phyloP scores from a whole-genome alignment of 192 early-diverging fungal species.

The Neocallimastix lanati region DNA sequence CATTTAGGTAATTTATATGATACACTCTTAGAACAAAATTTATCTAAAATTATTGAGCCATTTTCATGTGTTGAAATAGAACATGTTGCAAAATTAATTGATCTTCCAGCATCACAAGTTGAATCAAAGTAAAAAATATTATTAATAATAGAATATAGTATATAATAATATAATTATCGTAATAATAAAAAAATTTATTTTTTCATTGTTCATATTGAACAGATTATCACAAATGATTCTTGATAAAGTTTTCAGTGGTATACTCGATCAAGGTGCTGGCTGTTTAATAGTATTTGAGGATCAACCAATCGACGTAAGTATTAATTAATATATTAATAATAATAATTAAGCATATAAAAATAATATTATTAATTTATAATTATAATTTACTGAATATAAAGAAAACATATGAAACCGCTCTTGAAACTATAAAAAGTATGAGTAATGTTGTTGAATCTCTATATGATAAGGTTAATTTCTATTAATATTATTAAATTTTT shows the following conservation, averaged over 20 bases:
- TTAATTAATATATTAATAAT: not conserved
- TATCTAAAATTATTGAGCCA: conserved; percentile 92
- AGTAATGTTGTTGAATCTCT: conserved; percentile 85
- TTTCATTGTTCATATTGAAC: no score
- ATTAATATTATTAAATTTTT: no score
- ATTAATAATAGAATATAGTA: no score
- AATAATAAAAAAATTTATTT: no score
- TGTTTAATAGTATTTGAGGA: conserved; percentile 91
- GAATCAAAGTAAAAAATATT: conserved; percentile 50
- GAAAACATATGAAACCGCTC: conserved; percentile 76
- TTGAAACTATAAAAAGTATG: conserved; percentile 96
- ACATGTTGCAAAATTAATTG: conserved; percentile 84
- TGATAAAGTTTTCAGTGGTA: conserved; percentile 85
- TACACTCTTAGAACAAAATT: conserved; percentile 87
- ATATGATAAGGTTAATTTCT: conserved; percentile 60
- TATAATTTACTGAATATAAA: no score
- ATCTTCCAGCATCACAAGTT: conserved; percentile 79
- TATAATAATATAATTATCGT: no score
- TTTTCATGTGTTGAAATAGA: conserved; percentile 92
- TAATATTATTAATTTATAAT: no score
- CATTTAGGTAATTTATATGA: conserved; percentile 90
- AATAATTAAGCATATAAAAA: conserved; percentile 2
- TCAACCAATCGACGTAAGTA: conserved; percentile 54
- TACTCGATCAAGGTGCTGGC: conserved; percentile 93
- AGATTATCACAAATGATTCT: conserved; percentile 95